Conservation (phyloP, 306 rosid species). For the Comarum palustre region DNA sequence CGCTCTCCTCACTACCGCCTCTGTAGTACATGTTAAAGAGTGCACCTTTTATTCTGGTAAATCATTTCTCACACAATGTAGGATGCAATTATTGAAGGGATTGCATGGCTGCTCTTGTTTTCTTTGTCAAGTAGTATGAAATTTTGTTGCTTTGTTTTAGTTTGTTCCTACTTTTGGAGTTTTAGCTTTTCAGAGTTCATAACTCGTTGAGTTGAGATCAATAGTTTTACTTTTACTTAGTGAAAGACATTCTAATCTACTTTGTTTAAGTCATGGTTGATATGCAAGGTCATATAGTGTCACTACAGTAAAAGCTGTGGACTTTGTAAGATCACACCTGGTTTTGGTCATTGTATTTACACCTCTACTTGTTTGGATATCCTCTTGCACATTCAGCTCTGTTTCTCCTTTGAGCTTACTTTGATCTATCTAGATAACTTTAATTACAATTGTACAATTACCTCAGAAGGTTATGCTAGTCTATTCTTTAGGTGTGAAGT, state of each 20-base stretch:
- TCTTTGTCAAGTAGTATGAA: not conserved
- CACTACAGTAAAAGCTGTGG: not conserved
- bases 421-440: not conserved
- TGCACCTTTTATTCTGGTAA: not conserved
- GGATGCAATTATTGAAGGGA: not conserved
- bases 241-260: not conserved
- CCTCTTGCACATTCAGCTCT: not conserved
- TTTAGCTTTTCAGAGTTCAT: not conserved
- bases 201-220: not conserved
- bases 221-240: not conserved
- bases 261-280: not conserved
- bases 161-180: not conserved
- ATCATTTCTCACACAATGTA: not conserved
- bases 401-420: not conserved
- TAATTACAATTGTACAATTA: not conserved
- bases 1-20: not conserved
- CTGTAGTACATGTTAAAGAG: not conserved
- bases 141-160: not conserved
- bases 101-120: not conserved
- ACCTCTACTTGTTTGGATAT: not conserved
- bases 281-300: not conserved
- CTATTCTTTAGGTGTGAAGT: not conserved
- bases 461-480: not conserved
- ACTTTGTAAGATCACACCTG: not conserved
- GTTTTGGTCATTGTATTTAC: not conserved